Evolutionary conservation across 2,329 filamentous ascomycete species (phyloP).

Genomic region (Penicillium sp.): DNA sequence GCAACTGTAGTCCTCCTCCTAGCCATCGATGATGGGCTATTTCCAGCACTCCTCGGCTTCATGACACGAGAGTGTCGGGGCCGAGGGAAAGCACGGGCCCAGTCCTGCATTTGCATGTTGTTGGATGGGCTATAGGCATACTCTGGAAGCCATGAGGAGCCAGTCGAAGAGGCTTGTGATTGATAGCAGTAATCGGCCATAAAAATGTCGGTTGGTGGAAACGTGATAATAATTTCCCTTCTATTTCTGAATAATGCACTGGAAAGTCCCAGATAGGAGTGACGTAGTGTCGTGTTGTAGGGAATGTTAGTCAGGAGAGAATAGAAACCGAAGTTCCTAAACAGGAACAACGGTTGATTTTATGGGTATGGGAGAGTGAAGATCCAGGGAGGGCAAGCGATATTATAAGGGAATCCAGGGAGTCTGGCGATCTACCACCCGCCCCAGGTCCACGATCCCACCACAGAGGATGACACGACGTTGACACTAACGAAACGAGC

Average conservation of each 20-base stretch:
- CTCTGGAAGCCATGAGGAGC: slow-evolving; percentile 29
- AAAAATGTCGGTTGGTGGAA: slow-evolving; percentile 3
- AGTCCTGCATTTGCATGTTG: slow-evolving; percentile 38
- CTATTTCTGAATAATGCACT: neutral
- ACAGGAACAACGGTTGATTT: neutral
- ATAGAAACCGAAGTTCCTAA: neutral
- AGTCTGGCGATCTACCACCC: slow-evolving; percentile 36
- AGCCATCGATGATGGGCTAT: slow-evolving; percentile 58
- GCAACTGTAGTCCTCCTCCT: slow-evolving; percentile 57
- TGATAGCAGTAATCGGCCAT: slow-evolving; percentile 35
- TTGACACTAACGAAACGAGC: slow-evolving; percentile 38
- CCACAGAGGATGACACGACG: slow-evolving; percentile 39
- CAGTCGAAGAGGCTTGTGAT: slow-evolving; percentile 25
- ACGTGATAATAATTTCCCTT: neutral
- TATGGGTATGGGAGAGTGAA: slow-evolving; percentile 6
- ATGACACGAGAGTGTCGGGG: slow-evolving; percentile 56
- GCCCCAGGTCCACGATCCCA: slow-evolving; percentile 39
- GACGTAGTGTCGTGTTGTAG: neutral
- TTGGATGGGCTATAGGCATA: slow-evolving; percentile 23
- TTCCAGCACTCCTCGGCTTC: slow-evolving; percentile 68
- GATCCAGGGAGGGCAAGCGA: slow-evolving; percentile 10
- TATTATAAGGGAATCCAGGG: slow-evolving; percentile 28
- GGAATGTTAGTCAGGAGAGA: neutral
- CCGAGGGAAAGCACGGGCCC: slow-evolving; percentile 49
- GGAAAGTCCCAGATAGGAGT: neutral